Percentiles rank a stretch among this genome's conserved stretches.
phyloP scores from a whole-genome alignment of 176 grass and related monocot genomes.

The Musa acuminata region DNA sequence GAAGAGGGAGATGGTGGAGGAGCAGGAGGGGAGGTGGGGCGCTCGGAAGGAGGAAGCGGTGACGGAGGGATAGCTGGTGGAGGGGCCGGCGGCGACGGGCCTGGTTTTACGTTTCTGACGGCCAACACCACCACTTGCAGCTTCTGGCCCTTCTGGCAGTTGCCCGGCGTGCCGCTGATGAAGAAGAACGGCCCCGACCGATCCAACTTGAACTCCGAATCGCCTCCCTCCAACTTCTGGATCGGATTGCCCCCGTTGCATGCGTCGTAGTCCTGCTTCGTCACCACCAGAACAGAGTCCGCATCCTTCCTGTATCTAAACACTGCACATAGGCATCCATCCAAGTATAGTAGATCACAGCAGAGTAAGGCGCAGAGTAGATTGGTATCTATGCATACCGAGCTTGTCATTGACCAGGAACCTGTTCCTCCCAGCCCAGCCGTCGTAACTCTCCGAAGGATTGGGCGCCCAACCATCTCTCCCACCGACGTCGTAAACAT shows the following conservation, averaged over 20 bases:
- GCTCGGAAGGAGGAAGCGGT: neutral
- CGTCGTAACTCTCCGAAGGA: constrained; percentile 27
- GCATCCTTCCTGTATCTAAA: constrained; percentile 38
- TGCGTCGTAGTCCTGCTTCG: constrained; percentile 23
- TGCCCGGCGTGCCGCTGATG: constrained; percentile 22
- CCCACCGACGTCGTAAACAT: constrained; percentile 34
- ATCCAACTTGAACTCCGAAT: constrained; percentile 21
- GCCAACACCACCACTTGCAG: constrained; percentile 23
- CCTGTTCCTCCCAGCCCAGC: constrained; percentile 29
- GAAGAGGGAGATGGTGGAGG: neutral
- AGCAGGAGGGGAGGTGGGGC: neutral
- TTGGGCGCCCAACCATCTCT: constrained; percentile 32
- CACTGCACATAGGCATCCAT: constrained; percentile 12
- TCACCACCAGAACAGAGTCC: constrained; percentile 35
- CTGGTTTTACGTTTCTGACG: neutral
- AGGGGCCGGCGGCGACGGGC: neutral
- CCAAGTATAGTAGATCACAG: too few relatives aligned
- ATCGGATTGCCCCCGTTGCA: constrained; percentile 33
- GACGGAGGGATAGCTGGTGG: neutral
- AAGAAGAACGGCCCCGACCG: constrained; percentile 34
- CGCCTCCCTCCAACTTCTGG: constrained; percentile 19
- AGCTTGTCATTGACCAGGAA: constrained; percentile 43
- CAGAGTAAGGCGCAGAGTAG: too few relatives aligned
- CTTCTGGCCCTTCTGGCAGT: constrained; percentile 42
- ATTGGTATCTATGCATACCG: constrained; percentile 16